A percentile compares a stretch with the other conserved stretches of the same genome.
Evolutionary conservation across 1,139 yeast species (phyloP).

Genomic region (Yamadazyma diddensiae): DNA sequence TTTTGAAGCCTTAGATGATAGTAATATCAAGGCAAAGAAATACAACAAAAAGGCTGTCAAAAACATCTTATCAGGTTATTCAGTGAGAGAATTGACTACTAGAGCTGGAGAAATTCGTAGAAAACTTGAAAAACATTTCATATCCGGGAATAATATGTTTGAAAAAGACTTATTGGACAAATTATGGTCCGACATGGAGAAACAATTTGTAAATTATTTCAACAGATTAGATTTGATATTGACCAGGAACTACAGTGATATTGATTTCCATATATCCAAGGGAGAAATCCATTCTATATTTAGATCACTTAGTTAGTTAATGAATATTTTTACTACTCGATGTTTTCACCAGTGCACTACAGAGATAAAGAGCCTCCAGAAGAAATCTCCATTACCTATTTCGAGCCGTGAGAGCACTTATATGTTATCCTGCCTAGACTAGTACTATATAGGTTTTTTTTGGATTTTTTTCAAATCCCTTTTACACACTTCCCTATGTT

Average conservation of each 20-base stretch:
- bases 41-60: slow-evolving; percentile 59
- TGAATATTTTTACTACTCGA: too few relatives aligned
- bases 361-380: too few relatives aligned
- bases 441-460: too few relatives aligned
- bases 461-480: too few relatives aligned
- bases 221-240: slow-evolving; percentile 37
- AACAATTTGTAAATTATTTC: slow-evolving; percentile 34
- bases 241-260: slow-evolving; percentile 32
- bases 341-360: too few relatives aligned
- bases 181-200: slow-evolving; percentile 45
- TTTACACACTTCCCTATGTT: too few relatives aligned
- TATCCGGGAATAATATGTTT: slow-evolving; percentile 38
- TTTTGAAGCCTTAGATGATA: slow-evolving; percentile 51
- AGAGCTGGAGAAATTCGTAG: slow-evolving; percentile 56
- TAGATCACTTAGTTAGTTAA: slow-evolving; percentile 18
- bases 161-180: slow-evolving; percentile 46
- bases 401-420: too few relatives aligned
- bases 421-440: too few relatives aligned
- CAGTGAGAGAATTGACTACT: slow-evolving; percentile 54
- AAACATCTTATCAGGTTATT: slow-evolving; percentile 54
- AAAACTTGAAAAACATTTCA: slow-evolving; percentile 60
- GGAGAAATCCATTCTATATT: slow-evolving; percentile 35
- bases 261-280: slow-evolving; percentile 35
- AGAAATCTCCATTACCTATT: too few relatives aligned
- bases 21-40: slow-evolving; percentile 55